These are phyloP conservation scores for Suillus tomentosus DNA, from an alignment of 768 basidiomycete genomes.

Conservation along the genomic window DNA sequence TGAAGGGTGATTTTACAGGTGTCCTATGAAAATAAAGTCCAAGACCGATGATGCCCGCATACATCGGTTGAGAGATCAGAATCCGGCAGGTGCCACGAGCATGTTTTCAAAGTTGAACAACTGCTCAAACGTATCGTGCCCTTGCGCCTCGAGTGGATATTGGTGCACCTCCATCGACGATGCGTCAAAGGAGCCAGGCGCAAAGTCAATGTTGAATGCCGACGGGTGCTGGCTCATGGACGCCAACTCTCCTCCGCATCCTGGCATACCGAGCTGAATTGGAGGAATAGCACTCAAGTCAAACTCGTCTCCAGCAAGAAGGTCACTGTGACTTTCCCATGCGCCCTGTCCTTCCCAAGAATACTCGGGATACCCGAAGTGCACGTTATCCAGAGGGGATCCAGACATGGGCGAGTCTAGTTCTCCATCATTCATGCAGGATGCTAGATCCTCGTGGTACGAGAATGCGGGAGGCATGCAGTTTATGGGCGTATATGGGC, in stretches of 20 bases:
- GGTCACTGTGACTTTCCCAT: constrained; percentile 38
- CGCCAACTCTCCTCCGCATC: constrained; percentile 37
- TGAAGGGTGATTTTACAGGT: constrained; percentile 31
- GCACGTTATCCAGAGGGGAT: constrained; percentile 25
- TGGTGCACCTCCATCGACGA: constrained; percentile 34
- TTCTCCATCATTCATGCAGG: constrained; percentile 14
- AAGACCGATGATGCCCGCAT: constrained; percentile 36
- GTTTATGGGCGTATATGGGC: constrained; percentile 49
- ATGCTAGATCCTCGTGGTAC: constrained; percentile 23
- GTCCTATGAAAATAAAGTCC: constrained; percentile 20
- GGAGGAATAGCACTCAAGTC: constrained; percentile 67
- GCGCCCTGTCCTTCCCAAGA: constrained; percentile 34
- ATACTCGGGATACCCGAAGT: constrained; percentile 33
- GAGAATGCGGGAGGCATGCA: constrained; percentile 23
- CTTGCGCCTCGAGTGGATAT: constrained; percentile 31
- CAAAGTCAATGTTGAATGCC: constrained; percentile 25
- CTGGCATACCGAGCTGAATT: constrained; percentile 58
- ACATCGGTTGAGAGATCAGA: constrained; percentile 34
- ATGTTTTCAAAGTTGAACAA: constrained; percentile 40
- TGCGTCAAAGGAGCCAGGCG: constrained; percentile 27
- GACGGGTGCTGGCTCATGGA: constrained; percentile 12
- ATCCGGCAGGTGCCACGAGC: constrained; percentile 34
- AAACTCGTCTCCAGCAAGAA: constrained; percentile 63
- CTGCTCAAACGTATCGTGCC: constrained; percentile 38
- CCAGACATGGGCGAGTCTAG: constrained; percentile 23